These are phyloP conservation scores for Pseudogymnoascus sp. DNA, from an alignment of 2,329 filamentous ascomycete species.

Conservation along the genomic window DNA sequence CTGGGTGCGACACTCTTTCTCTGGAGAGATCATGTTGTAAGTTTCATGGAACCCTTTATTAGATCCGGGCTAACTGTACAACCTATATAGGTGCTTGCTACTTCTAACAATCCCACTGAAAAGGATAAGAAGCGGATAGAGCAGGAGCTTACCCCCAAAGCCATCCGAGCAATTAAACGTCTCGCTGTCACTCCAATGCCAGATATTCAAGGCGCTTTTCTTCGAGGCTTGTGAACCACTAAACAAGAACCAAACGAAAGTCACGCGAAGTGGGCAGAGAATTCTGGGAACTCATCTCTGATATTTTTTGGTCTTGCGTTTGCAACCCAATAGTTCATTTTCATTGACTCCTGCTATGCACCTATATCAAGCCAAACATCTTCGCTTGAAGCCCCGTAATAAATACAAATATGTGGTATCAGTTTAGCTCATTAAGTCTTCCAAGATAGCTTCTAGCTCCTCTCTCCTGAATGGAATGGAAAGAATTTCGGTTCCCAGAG, in stretches of 20 bases:
- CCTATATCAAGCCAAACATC: neutral
- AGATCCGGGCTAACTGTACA: neutral
- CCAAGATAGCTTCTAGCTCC: constrained; percentile 81
- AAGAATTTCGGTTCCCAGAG: constrained; percentile 74
- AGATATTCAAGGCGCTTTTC: neutral
- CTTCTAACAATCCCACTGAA: neutral
- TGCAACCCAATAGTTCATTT: neutral
- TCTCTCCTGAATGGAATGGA: constrained; percentile 80
- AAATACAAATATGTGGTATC: neutral
- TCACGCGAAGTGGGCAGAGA: neutral
- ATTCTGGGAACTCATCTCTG: neutral
- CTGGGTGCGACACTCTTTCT: neutral
- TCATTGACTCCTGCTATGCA: neutral
- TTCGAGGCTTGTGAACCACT: neutral
- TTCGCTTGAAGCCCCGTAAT: neutral
- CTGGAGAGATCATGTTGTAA: neutral
- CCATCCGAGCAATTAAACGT: neutral
- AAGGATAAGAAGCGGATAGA: neutral
- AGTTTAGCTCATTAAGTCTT: constrained; percentile 50
- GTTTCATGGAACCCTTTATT: neutral
- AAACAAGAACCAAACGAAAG: neutral
- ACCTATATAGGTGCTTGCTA: neutral
- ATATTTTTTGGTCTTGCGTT: neutral
- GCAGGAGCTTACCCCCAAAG: neutral
- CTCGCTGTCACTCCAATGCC: neutral